Percentiles rank a stretch among this genome's conserved stretches.
These are phyloP conservation scores for Chrysoporthe austroafricana DNA, from an alignment of 2,329 filamentous ascomycete genomes.

Conservation along the genomic window DNA sequence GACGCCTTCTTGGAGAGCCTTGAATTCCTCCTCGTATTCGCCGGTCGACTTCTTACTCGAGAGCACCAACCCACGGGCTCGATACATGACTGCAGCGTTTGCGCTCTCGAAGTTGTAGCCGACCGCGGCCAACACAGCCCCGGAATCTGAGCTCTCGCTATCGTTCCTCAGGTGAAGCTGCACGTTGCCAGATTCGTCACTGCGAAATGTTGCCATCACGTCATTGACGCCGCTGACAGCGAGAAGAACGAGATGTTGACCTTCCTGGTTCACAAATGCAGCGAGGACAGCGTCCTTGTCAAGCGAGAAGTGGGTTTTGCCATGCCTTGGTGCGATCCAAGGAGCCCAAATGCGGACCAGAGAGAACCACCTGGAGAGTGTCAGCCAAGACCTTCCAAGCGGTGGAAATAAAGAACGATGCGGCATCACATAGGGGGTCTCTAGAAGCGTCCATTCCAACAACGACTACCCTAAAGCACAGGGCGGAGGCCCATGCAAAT, in stretches of 20 bases:
- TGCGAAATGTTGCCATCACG: conserved; percentile 70
- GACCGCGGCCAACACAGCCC: conserved; percentile 70
- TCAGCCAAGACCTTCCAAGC: conserved; percentile 25
- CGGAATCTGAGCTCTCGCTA: conserved; percentile 54
- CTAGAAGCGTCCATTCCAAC: neutral
- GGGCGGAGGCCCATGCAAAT: neutral
- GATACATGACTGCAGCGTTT: conserved; percentile 82
- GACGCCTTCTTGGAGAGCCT: conserved; percentile 51
- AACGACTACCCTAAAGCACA: neutral
- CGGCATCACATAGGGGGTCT: neutral
- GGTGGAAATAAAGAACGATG: neutral
- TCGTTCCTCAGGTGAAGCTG: conserved; percentile 76
- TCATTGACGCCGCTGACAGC: conserved; percentile 76
- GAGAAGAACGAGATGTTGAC: conserved; percentile 76
- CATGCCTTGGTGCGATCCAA: conserved; percentile 90
- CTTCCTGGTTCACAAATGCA: conserved; percentile 74
- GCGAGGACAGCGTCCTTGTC: conserved; percentile 79
- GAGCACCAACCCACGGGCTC: conserved; percentile 71
- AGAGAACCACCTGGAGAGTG: conserved; percentile 70
- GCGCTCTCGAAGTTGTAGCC: conserved; percentile 75
- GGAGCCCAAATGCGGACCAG: conserved; percentile 78
- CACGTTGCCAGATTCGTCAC: conserved; percentile 67
- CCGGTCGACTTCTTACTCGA: conserved; percentile 47
- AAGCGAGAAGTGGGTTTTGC: conserved; percentile 65
- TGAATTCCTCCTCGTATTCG: conserved; percentile 51